Percentiles rank a stretch among this genome's conserved stretches.
Conservation (phyloP, 345 rosid species). For the Euclidium syriacum region DNA sequence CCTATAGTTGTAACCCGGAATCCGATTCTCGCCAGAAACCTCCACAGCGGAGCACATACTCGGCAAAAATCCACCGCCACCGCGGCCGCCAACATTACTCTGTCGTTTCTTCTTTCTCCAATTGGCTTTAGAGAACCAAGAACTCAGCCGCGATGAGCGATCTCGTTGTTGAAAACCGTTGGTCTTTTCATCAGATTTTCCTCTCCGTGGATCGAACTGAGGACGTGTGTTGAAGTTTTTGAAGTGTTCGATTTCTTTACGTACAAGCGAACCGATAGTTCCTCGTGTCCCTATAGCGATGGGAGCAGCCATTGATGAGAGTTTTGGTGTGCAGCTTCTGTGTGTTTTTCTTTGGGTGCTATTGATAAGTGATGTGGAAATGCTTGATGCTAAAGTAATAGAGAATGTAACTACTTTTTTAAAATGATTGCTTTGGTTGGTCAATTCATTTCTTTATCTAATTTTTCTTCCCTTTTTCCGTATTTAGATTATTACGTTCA, state of each 20-base stretch:
- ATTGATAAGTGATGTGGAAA: constrained; percentile 20
- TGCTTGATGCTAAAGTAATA: constrained; percentile 22
- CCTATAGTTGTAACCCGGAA: constrained; percentile 38
- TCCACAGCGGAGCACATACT: constrained; percentile 52
- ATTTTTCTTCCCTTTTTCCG: neutral
- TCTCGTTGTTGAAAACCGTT: constrained; percentile 15
- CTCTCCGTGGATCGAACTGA: constrained; percentile 6
- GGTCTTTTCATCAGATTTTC: neutral
- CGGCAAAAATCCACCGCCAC: constrained; percentile 35
- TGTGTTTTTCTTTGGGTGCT: constrained; percentile 15
- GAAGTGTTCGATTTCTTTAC: constrained; percentile 73
- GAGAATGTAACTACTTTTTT: neutral
- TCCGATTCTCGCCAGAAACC: constrained; percentile 35
- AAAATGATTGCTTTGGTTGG: constrained; percentile 26
- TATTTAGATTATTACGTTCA: constrained; percentile 1
- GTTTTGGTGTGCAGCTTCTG: constrained; percentile 17
- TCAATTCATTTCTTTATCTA: constrained; percentile 8
- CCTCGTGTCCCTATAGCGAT: constrained; percentile 78
- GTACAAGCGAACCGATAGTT: constrained; percentile 71
- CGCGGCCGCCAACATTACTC: neutral
- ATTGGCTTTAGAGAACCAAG: constrained; percentile 45
- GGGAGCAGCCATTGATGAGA: constrained; percentile 38
- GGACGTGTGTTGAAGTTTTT: constrained; percentile 30
- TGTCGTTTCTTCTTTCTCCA: constrained; percentile 53
- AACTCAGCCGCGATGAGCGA: constrained; percentile 35